Conservation (phyloP, 495 filamentous ascomycete species). For the Hypoxylon trugodes region DNA sequence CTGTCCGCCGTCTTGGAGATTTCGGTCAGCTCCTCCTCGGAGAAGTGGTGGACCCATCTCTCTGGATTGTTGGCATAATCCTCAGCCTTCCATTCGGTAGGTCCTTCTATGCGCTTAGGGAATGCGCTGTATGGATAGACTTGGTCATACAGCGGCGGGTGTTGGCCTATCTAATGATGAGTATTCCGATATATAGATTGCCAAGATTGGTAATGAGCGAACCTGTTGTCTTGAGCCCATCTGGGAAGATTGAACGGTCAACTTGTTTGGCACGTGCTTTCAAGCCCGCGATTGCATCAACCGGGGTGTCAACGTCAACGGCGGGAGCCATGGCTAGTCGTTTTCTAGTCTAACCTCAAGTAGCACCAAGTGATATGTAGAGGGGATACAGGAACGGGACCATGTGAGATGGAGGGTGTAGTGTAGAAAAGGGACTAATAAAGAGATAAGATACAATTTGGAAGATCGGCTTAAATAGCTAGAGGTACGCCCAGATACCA, state of each 20-base stretch:
- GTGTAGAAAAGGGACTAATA: not conserved
- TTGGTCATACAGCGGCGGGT: constrained; percentile 72
- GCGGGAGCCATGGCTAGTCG: constrained; percentile 44
- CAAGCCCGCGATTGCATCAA: constrained; percentile 33
- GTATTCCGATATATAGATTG: constrained; percentile 1
- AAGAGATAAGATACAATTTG: constrained; percentile 25
- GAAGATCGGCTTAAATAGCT: constrained; percentile 21
- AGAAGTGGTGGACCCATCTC: constrained; percentile 79
- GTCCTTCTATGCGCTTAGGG: constrained; percentile 75
- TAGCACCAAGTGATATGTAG: constrained; percentile 1
- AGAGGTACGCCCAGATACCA: constrained; percentile 10
- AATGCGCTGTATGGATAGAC: constrained; percentile 76
- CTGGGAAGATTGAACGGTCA: constrained; percentile 55
- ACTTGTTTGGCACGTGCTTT: constrained; percentile 36
- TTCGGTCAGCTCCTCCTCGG: constrained; percentile 70
- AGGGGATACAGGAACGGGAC: not conserved
- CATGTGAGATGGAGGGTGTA: constrained; percentile 10
- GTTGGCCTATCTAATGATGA: constrained; percentile 65
- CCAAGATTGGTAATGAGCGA: not conserved
- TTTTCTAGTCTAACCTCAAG: constrained; percentile 16
- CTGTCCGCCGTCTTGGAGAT: constrained; percentile 71
- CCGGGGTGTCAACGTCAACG: constrained; percentile 25
- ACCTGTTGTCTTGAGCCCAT: constrained; percentile 57
- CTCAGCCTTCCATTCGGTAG: constrained; percentile 79
- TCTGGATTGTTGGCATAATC: constrained; percentile 75